Conservation (phyloP, 78 protist genomes). For the Dictyostelium capitatum region DNA sequence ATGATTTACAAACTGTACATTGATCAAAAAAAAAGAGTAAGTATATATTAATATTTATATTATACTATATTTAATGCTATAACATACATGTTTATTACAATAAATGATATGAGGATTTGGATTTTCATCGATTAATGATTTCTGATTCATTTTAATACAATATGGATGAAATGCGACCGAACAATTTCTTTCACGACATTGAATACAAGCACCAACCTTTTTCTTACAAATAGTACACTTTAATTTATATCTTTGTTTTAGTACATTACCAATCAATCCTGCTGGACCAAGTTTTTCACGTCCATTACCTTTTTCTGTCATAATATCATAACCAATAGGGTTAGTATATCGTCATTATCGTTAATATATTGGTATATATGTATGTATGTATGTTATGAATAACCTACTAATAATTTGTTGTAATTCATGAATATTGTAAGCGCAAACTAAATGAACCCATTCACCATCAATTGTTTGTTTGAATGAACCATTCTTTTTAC, state of each 20-base stretch:
- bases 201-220: slow-evolving; percentile 79
- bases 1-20: no score
- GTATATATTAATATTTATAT: no score
- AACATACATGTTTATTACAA: slow-evolving; percentile 65
- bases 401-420: slow-evolving; percentile 7
- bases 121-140: background rate
- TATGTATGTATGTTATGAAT: no score
- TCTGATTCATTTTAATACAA: slow-evolving; percentile 53
- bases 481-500: slow-evolving; percentile 51
- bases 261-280: slow-evolving; percentile 10
- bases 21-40: no score
- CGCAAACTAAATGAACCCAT: slow-evolving; percentile 77
- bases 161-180: slow-evolving; percentile 80
- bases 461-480: slow-evolving; percentile 72
- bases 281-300: slow-evolving; percentile 66
- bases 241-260: slow-evolving; percentile 66
- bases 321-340: no score
- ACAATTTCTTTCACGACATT: slow-evolving; percentile 78
- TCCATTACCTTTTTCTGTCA: slow-evolving; percentile 23
- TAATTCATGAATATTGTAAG: slow-evolving; percentile 48
- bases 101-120: slow-evolving; percentile 33
- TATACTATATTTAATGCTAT: background rate
- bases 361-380: no score
- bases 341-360: background rate
- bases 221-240: slow-evolving; percentile 64